phyloP scores from a whole-genome alignment of 2,329 filamentous ascomycete species.

The Penicillium sp. region DNA sequence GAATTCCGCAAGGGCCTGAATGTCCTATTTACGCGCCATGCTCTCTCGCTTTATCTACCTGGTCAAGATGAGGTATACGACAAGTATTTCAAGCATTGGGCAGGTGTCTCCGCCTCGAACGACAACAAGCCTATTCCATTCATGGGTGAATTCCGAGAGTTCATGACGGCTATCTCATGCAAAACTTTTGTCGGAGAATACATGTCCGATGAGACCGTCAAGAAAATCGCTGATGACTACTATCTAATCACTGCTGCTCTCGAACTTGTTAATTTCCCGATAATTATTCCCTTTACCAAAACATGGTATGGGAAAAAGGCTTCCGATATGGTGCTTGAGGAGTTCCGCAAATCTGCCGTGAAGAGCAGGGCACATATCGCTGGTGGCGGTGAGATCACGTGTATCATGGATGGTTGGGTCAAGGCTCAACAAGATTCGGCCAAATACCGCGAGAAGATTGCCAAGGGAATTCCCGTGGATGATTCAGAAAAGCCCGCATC shows the following conservation, averaged over 20 bases:
- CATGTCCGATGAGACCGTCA: constrained; percentile 82
- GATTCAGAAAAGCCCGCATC: constrained; percentile 75
- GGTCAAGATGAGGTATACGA: constrained; percentile 91
- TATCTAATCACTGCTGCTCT: constrained; percentile 93
- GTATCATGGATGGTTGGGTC: constrained; percentile 95
- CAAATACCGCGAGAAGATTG: constrained; percentile 73
- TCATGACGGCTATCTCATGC: constrained; percentile 92
- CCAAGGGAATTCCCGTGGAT: constrained; percentile 65
- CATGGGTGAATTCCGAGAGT: constrained; percentile 88
- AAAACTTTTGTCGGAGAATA: constrained; percentile 97
- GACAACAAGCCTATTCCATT: constrained; percentile 74
- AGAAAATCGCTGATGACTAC: constrained; percentile 94
- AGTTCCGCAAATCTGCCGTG: constrained; percentile 86
- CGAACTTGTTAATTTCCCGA: constrained; percentile 96
- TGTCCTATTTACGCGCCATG: constrained; percentile 85
- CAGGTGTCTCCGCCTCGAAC: constrained; percentile 68
- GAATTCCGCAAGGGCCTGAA: constrained; percentile 98
- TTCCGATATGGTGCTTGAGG: constrained; percentile 81
- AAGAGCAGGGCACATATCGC: constrained; percentile 92
- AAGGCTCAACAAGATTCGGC: constrained; percentile 82
- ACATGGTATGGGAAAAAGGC: constrained; percentile 98
- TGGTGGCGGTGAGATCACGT: constrained; percentile 77
- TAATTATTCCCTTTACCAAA: constrained; percentile 92
- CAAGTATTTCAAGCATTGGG: constrained; percentile 75
- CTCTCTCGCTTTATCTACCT: constrained; percentile 82